Conservation (phyloP, 176 grass and related monocot genomes). For the Carex cristatella region DNA sequence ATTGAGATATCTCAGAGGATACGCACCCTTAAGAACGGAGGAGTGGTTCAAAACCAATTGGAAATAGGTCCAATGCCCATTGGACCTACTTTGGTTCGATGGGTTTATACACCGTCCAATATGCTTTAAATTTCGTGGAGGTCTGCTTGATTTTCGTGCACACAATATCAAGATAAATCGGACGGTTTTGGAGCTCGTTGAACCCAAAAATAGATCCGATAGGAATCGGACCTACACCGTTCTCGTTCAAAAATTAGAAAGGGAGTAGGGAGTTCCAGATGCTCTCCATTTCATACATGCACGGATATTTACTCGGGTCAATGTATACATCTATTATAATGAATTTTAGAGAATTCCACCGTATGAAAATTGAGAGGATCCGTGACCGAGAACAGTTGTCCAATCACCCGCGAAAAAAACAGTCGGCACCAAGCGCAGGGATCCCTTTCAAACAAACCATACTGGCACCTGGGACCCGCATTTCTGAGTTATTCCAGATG, state of each 20-base stretch:
- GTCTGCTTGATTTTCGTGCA: no score
- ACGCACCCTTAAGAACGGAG: not conserved
- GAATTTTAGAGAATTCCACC: not conserved
- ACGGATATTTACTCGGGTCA: not conserved
- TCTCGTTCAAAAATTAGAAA: not conserved
- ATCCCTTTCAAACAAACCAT: not conserved
- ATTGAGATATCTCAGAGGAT: no score
- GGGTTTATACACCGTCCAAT: no score
- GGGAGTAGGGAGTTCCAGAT: not conserved
- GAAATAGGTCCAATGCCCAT: no score
- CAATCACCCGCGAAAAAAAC: not conserved
- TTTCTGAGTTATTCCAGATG: no score
- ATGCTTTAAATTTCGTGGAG: no score
- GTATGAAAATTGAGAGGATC: not conserved
- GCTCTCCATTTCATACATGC: not conserved
- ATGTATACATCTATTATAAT: not conserved
- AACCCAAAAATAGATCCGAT: no score
- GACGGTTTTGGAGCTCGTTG: no score
- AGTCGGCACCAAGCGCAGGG: not conserved
- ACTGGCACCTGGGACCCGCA: not conserved
- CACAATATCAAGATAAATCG: no score
- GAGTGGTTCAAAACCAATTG: not conserved
- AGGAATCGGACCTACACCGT: no score
- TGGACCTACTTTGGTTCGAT: no score
- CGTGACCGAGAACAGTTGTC: not conserved